Conservation (phyloP, 306 rosid species). For the Medicago truncatula region MtrunA17r5.0-ANR NC_053043.1:50696001-50696500, state of each 20-base stretch:
- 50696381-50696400: no score
- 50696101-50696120: conserved; percentile 73
- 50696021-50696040: conserved; percentile 74
- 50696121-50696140: conserved; percentile 18
- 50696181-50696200: conserved; percentile 13
- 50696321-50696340: not conserved
- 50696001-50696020: not conserved
- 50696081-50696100: conserved; percentile 90
- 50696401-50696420: no score
- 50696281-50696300: not conserved
- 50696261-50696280: not conserved
- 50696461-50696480: no score
- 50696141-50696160: not conserved
- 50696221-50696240: not conserved
- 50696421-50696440: no score
- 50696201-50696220: not conserved
- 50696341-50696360: not conserved
- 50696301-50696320: not conserved
- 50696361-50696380: not conserved
- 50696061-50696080: conserved; percentile 93
- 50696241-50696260: not conserved
- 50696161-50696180: not conserved
- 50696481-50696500: no score
- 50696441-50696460: no score
- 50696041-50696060: conserved; percentile 88